These are phyloP conservation scores for Rhexocercosporidium sp. DNA, from an alignment of 2,329 filamentous ascomycete species.

Conservation along the genomic window DNA sequence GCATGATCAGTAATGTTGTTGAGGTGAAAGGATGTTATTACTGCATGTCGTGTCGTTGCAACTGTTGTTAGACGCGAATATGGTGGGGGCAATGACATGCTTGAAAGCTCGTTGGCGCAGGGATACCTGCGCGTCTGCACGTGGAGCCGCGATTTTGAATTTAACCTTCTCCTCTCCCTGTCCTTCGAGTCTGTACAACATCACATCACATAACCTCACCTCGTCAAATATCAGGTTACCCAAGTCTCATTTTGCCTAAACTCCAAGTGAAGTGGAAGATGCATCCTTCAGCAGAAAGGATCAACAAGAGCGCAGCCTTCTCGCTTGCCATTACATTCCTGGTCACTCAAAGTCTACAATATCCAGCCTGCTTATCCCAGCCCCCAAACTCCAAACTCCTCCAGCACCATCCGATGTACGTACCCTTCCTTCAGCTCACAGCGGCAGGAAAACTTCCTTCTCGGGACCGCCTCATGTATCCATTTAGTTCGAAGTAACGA, in stretches of 20 bases:
- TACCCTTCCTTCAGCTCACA: slow-evolving; percentile 19
- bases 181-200: not conserved
- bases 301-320: not conserved
- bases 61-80: slow-evolving; percentile 5
- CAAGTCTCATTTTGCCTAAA: not conserved
- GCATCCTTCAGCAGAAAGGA: not conserved
- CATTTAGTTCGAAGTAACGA: not conserved
- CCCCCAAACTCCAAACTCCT: not conserved
- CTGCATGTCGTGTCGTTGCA: not conserved
- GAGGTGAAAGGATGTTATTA: not conserved
- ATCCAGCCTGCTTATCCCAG: not conserved
- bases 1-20: not conserved
- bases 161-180: not conserved
- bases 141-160: not conserved
- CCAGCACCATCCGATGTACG: slow-evolving; percentile 18
- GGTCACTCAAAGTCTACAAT: not conserved
- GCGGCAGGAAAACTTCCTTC: slow-evolving; percentile 15
- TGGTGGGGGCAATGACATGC: slow-evolving; percentile 11
- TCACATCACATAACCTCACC: not conserved
- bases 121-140: not conserved
- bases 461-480: slow-evolving; percentile 11
- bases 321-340: not conserved
- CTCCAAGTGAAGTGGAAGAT: not conserved
- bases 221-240: not conserved
- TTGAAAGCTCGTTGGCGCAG: not conserved